Evolutionary conservation across 371 early-diverging fungal species (phyloP).

Genomic region (Actinomortierella ambigua): DNA sequence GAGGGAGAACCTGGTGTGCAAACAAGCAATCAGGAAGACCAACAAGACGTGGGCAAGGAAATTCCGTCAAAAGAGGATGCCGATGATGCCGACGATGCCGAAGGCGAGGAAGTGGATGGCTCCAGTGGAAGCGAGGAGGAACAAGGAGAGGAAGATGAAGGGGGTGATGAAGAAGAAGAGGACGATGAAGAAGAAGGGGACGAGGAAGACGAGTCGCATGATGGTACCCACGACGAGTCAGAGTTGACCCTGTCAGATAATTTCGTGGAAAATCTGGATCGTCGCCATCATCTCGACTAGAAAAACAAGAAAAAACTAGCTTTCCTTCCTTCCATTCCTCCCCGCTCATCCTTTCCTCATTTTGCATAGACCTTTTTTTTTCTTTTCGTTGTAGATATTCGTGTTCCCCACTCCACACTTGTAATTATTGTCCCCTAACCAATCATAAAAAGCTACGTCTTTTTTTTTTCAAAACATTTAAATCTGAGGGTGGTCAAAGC

Average conservation of each 20-base stretch:
- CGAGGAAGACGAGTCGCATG: slow-evolving; percentile 5
- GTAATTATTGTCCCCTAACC: too few relatives aligned
- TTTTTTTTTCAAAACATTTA: too few relatives aligned
- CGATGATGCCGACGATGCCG: background rate
- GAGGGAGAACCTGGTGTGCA: too few relatives aligned
- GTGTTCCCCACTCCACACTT: background rate
- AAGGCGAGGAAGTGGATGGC: slow-evolving; percentile 1
- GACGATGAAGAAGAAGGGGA: slow-evolving; percentile 9
- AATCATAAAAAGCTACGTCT: too few relatives aligned
- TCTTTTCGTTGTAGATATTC: background rate
- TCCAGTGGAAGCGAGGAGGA: slow-evolving; percentile 10
- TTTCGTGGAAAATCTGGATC: slow-evolving; percentile 33
- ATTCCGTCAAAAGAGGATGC: background rate
- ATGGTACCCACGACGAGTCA: slow-evolving; percentile 26
- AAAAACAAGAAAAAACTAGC: background rate
- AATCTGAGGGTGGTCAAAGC: too few relatives aligned
- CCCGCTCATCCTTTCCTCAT: background rate
- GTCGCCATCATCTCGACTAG: slow-evolving; percentile 26
- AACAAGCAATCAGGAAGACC: background rate
- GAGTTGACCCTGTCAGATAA: slow-evolving; percentile 31
- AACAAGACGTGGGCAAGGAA: slow-evolving; percentile 2
- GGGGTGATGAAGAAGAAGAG: background rate
- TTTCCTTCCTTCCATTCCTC: background rate
- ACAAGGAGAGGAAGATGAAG: slow-evolving; percentile 13
- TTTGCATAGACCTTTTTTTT: background rate